Base-by-base conservation (phyloP, 352 stramenopile species). In the Phytophthora fragariae region DNA sequence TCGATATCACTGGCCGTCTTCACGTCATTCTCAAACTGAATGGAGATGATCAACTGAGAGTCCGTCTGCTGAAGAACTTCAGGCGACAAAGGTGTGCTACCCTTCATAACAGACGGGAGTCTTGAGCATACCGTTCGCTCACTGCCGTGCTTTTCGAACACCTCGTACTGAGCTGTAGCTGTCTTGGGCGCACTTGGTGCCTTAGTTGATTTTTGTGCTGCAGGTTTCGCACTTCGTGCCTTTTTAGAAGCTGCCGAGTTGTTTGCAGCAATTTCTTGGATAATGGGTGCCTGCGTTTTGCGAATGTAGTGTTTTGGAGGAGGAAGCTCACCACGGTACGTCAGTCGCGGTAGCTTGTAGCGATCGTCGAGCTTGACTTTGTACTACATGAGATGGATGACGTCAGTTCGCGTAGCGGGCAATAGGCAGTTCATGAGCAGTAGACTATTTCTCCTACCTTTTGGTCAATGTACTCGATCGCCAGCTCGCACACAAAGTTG, bases 401-500 rank as follows among this genome's bases (percentile, higher is more conserved):
- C 19, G 55, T 65, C 29, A 61, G 29, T 56, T 50, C 1, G 7
- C 14, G 27, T 46, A 57, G 37, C 37, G 37, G 37, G 11, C 37
- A 15, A 14, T 44, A 17, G 37, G 11, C 14, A 44, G 37, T 44
- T 14, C 11, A 41, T n/a, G 5, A 10, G 44, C 1, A 50, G 15
- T 19, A 29, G 35, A 41, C 15, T 3, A 2, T 21, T 8, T 11
- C 15, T 1, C 29, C 10, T 73, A 92, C 85, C 81, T 95, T 95
- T 65, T 93, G 84, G 50, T 92, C 84, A 35, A 95, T 88, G 64
- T 94, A 94, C 57, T 95, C 82, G 54, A 94, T 87, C 27, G 89
- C 85, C 9, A 95, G 54, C 46, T 95, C 84, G 58, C 89, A 95
- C 41, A 95, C 84, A 80, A 95, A 95, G 59, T 94, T 89, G 39